phyloP scores from a whole-genome alignment of 2,329 filamentous ascomycete genomes.

The Colletotrichum magnum region DNA sequence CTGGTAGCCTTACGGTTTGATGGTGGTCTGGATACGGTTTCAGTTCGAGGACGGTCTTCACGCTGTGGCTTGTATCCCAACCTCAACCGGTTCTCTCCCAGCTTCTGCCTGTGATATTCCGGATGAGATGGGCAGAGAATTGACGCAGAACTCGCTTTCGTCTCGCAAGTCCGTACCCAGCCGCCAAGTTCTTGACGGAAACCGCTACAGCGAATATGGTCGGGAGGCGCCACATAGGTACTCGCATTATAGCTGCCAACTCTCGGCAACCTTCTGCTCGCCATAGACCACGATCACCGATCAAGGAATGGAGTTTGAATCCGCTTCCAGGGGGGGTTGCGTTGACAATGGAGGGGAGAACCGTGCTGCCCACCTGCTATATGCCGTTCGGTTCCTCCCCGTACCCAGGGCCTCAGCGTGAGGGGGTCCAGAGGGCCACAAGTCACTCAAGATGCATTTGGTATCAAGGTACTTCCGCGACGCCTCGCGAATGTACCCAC shows the following conservation, averaged over 20 bases:
- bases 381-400: constrained; percentile 24
- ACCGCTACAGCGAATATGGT: neutral
- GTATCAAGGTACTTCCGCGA: constrained; percentile 6
- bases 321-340: constrained; percentile 2
- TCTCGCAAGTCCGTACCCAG: neutral
- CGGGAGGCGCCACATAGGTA: neutral
- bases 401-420: constrained; percentile 21
- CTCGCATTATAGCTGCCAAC: neutral
- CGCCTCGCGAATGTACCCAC: neutral
- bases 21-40: constrained; percentile 16
- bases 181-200: neutral
- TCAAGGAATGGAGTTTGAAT: neutral
- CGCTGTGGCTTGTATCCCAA: constrained; percentile 3
- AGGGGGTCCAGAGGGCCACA: neutral
- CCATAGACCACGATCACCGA: constrained; percentile 15
- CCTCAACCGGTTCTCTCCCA: neutral
- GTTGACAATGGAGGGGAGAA: constrained; percentile 3
- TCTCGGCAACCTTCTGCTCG: neutral
- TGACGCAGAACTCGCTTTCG: too few relatives aligned
- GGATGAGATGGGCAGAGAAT: too few relatives aligned
- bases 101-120: neutral
- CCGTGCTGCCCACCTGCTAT: neutral
- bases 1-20: constrained; percentile 16
- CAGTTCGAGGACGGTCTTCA: neutral
- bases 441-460: neutral